Evolutionary conservation across 306 rosid genomes (phyloP), one percentile per base, ranked within the genome.

Genomic region (Prunus mira): DNA sequence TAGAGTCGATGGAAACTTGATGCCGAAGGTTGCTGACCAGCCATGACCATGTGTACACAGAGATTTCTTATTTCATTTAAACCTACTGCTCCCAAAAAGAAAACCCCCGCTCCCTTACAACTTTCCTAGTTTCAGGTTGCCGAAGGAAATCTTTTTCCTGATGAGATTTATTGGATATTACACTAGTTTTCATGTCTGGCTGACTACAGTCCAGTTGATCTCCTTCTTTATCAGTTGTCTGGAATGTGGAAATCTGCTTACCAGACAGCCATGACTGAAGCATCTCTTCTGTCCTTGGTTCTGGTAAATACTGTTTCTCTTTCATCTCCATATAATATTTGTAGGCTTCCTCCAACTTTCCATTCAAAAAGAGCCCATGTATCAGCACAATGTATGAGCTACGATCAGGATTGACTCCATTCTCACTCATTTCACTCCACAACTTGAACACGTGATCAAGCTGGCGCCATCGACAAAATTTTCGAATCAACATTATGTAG

Each of bases 311-410:
- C 41, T 85, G 87, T 80, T 86, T 94, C 82, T 82, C 90, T 83
- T 79, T 89, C 98, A 94, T 91, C 82, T 91, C 97, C 73, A 69
- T 24, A 77, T 94, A 94, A 77, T 86, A 94, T 79, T 72, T 86
- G 86, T 85, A 49, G 19, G 97, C 98, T 84, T 91, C 88, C 75
- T 91, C 88, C 73, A 91, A 58, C 79, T 85, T 87, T 22, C 90
- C 91, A 69, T 90, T 91, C 78, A 93, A 74, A 89, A 90, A 91
- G 65, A 93, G 86, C 25, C 98, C 98, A 69, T 94, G 98, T 74
- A 94, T 89, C 81, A 94, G 84, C 72, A 89, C 96, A 56, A 89
- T 87, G 67, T 91, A 94, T 5, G 93, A 87, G 84, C 97, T 88
- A 27, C 92, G 97, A 76, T 94, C 96, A 28, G 83, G 96, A 66